phyloP scores from a whole-genome alignment of 768 basidiomycete species.

The Baorangia bicolor region DNA sequence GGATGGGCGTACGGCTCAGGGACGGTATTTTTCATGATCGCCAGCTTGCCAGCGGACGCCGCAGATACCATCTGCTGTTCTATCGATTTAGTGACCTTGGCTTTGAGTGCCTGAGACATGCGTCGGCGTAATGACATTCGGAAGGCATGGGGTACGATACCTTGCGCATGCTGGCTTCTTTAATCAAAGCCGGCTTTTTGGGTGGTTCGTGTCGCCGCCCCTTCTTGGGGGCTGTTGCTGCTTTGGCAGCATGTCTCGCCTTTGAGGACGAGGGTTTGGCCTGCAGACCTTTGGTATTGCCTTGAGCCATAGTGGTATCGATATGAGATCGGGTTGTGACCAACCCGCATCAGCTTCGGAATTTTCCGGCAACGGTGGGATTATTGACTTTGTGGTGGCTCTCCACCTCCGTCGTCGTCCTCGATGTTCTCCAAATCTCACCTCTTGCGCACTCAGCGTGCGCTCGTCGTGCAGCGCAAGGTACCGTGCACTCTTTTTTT shows the following conservation, averaged over 20 bases:
- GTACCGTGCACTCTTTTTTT: slow-evolving; percentile 26
- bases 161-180: slow-evolving; percentile 76
- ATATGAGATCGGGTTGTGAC: not conserved
- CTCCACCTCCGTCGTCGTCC: slow-evolving; percentile 14
- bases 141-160: slow-evolving; percentile 35
- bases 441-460: slow-evolving; percentile 53
- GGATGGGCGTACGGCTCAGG: slow-evolving; percentile 25
- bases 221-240: slow-evolving; percentile 73
- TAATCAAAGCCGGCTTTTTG: slow-evolving; percentile 72
- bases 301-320: slow-evolving; percentile 63
- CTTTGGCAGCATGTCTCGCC: slow-evolving; percentile 60
- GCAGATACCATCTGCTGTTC: slow-evolving; percentile 89
- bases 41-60: slow-evolving; percentile 85
- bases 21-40: slow-evolving; percentile 80
- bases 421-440: slow-evolving; percentile 46
- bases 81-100: slow-evolving; percentile 90
- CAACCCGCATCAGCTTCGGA: slow-evolving; percentile 12
- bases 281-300: slow-evolving; percentile 77
- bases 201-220: slow-evolving; percentile 77
- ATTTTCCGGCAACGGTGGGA: slow-evolving; percentile 23
- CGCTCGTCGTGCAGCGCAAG: slow-evolving; percentile 46
- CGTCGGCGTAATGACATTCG: not conserved
- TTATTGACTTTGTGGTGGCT: not conserved
- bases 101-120: slow-evolving; percentile 63
- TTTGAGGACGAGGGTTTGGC: slow-evolving; percentile 46